Base-by-base conservation (phyloP, 257 asterid species). In the Salvia rosmarinus region DNA sequence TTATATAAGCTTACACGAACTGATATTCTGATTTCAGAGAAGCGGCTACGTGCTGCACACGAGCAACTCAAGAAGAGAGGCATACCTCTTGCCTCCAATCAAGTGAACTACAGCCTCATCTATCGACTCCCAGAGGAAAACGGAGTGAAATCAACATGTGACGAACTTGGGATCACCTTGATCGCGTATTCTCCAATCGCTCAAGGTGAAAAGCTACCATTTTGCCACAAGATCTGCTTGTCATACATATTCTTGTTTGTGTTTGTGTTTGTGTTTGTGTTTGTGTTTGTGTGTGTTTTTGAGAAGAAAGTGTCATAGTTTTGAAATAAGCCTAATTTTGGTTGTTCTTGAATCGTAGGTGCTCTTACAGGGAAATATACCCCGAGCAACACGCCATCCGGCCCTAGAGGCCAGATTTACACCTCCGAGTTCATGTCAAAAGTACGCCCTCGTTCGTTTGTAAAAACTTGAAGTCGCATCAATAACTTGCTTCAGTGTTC, bases 101-200 rank as follows among this genome's bases (percentile, higher is more conserved):
- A 93, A 83, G 98, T 90, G 7, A 93, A 93, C 72, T 93, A 93
- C 86, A 93, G 98, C 68, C 88, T 93, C 56, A 90, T 93, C 68
- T 93, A 93, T 80, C 76, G 97, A 67, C 50, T 74, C 28, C 97
- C 97, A 0, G 98, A 93, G 85, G 85, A 93, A 77, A 93, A 93
- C 21, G 98, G 96, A 5, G 95, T 93, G 25, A 90, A 93, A 83
- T 85, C 96, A 19, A 76, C 98, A 30, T 90, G 98, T 61, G 96
- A 92, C 65, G 98, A 92, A 72, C 92, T 92, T 44, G 97, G 98
- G 17, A 73, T 92, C 81, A 85, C 95, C 28, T 79, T 92, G 37
- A 89, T 92, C 21, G 98, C 96, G 12, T 88, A 88, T 78, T 92
- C 98, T 14, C 98, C 96, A n/a, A 88, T 92, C 67, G 97, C 98